Conservation (phyloP, 129 eudicot genomes). For the Solidago caesia region DNA sequence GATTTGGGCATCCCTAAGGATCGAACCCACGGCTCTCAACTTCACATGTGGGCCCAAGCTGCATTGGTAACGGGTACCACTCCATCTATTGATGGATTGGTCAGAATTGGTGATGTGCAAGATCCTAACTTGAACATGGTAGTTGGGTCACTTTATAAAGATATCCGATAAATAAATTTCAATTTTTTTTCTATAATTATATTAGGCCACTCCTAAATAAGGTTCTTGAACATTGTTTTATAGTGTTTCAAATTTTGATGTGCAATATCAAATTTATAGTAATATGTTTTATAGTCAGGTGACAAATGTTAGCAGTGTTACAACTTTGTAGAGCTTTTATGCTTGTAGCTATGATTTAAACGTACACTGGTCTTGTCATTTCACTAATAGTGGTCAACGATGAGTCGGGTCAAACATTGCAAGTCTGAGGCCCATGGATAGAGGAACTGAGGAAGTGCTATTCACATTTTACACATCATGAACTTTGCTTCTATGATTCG, state of each 20-base stretch:
- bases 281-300: neutral
- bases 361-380: neutral
- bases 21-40: too few species aligned
- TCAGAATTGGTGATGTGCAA: neutral
- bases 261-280: too few species aligned
- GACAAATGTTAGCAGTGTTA: neutral
- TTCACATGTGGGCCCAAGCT: too few species aligned
- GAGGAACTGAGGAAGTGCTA: neutral
- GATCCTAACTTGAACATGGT: conserved; percentile 1
- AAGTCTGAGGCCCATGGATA: neutral
- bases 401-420: neutral
- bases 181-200: neutral
- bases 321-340: neutral
- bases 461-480: neutral
- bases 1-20: too few species aligned
- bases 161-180: neutral
- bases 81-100: neutral
- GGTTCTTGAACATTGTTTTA: neutral
- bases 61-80: too few species aligned
- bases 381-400: conserved; percentile 1
- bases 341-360: neutral
- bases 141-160: conserved; percentile 21
- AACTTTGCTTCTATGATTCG: neutral
- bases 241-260: too few species aligned
- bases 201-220: neutral